Base-by-base conservation (phyloP, 2,329 filamentous ascomycete genomes). In the Arachnopeziza araneosa region DNA sequence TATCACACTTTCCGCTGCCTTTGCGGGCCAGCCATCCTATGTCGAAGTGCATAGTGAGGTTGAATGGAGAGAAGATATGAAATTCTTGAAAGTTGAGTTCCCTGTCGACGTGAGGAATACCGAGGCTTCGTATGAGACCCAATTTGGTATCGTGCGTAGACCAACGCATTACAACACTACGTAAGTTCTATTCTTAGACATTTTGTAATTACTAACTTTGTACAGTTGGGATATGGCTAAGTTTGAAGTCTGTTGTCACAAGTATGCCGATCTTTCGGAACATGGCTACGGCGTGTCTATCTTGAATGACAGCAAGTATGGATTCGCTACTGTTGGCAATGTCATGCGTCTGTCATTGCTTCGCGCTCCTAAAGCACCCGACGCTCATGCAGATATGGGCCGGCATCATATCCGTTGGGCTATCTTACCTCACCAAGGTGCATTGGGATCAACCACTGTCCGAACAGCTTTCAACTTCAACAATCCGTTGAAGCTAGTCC, bases 21-120 rank as follows among this genome's bases (percentile, higher is more conserved):
- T 89, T 22, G 79, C 85, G 55, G 83, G 84, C 49, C 78, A 85
- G 36, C 82, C 84, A 32, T 88, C 87, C 0, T 87, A 85, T 65
- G 83, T 98, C 19, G 89, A 96, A 65, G 86, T 93, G 64, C 82
- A 85, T 50, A 89, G 88, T 55, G 91, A 96, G 67, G 90, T 98
- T n/a, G 91, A 97, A 72, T 99, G 95, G 95, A 89, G 88, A 67
- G 95, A 99, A 75, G 91, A 86, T 14, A 97, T 95, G 88, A 96
- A 95, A 72, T 98, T 98, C 80, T 83, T 99, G 71, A 99, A 99
- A 80, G 93, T 98, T 55, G 95, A 99, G 74, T 99, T 99, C 76
- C 93, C 95, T 0, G 93, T 97, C 64, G 88, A 96, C 69, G 82
- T 98, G 64, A 84, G 86, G 67, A 97, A 93, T 75, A 96, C 89